Evolutionary conservation across 768 basidiomycete species (phyloP), one percentile per base, ranked within the genome.

Genomic region (Calvatia gigantea): DNA sequence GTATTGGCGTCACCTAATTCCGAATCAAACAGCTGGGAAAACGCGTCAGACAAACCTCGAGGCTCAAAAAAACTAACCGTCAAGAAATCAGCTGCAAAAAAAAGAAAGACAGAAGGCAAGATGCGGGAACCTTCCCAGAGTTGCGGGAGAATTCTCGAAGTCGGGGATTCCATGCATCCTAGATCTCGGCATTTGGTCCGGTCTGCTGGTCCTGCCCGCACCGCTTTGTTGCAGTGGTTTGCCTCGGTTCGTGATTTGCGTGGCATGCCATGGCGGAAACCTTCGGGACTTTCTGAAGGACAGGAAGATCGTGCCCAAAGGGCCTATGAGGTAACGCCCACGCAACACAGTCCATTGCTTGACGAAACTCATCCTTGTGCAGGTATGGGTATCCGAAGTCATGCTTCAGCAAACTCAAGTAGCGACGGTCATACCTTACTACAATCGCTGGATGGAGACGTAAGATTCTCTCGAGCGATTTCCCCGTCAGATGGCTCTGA

Each of bases 371-470:
- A 39, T 51, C 21, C 51, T 31, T 50, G 23, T 27, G 14, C 61
- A 90, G 90, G 89, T 93, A 23, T 92, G 91, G 89, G 78, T 94
- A 21, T 91, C 87, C 12, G 93, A 98, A 72, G 86, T 97, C 55
- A 97, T 97, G 95, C 77, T 95, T 2, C 95, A 98, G 69, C 95
- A 98, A 70, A 98, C 95, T 0, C 94, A 96, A 68, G 94, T 97
- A 31, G 79, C 72, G 4, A 94, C 93, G 1, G 94, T 96, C n/a
- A 93, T 95, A 62, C 90, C 90, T 1, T 98, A 97, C 70, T 98
- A 91, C 69, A 85, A 82, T 50, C 79, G 80, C 21, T 98, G 94
- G 94, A 91, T 95, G 79, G 73, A 76, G 61, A 86, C 77, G 90
- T 91, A 59, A 57, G 81, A 19, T 56, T 50, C 49, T 39, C 41